A percentile compares a stretch with the other conserved stretches of the same genome.
These are phyloP conservation scores for Daedalea quercina DNA, from an alignment of 768 basidiomycete species.

Conservation along the genomic window DNA sequence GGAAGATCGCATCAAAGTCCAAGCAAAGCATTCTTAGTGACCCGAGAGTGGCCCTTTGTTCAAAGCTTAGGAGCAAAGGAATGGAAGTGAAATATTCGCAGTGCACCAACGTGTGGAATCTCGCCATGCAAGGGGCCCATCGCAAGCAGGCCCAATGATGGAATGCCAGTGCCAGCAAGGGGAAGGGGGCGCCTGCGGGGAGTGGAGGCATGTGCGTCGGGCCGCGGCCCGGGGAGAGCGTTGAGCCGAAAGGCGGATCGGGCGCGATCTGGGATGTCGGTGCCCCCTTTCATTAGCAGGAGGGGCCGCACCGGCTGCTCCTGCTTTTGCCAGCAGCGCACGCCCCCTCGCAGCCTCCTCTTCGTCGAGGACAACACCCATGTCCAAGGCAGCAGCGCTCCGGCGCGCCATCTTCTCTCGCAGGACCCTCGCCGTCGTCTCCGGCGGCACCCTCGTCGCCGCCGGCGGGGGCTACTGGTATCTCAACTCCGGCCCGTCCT, in stretches of 20 bases:
- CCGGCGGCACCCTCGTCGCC: constrained; percentile 45
- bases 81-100: too few relatives aligned
- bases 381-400: constrained; percentile 10
- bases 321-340: not conserved
- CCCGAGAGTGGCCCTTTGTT: too few relatives aligned
- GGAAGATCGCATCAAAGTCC: too few relatives aligned
- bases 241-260: not conserved
- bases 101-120: too few relatives aligned
- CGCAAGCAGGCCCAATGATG: too few relatives aligned
- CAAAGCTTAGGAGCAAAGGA: too few relatives aligned
- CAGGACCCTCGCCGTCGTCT: constrained; percentile 44
- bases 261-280: not conserved
- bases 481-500: constrained; percentile 67
- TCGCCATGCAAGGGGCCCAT: too few relatives aligned
- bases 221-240: not conserved
- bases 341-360: not conserved
- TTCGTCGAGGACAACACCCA: not conserved
- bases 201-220: not conserved
- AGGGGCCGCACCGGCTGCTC: not conserved
- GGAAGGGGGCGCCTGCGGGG: too few relatives aligned
- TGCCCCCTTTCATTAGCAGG: not conserved
- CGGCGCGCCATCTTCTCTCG: constrained; percentile 43
- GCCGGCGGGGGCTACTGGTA: constrained; percentile 62
- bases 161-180: too few relatives aligned
- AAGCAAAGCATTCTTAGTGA: too few relatives aligned